Evolutionary conservation across 2,329 filamentous ascomycete genomes (phyloP).

Genomic region (Phaeoacremonium minimum): DNA sequence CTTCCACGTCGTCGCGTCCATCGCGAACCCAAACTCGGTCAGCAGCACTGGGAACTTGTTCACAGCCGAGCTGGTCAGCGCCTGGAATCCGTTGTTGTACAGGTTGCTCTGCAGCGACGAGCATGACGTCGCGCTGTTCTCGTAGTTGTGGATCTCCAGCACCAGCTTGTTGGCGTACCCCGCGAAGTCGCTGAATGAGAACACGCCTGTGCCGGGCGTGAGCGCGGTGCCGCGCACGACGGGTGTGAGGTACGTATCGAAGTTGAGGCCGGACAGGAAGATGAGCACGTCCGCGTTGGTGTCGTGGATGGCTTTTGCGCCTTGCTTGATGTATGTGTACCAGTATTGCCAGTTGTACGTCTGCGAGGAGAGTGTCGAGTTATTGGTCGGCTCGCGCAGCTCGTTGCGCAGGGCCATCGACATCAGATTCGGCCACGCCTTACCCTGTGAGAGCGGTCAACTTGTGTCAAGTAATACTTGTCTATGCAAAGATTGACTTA

Average conservation of each 20-base stretch:
- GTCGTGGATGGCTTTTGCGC: slow-evolving; percentile 34
- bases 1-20: slow-evolving; percentile 40
- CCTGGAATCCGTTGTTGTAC: slow-evolving; percentile 38
- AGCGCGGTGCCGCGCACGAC: slow-evolving; percentile 35
- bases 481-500: slow-evolving; percentile 19
- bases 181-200: slow-evolving; percentile 29
- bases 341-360: slow-evolving; percentile 42
- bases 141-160: slow-evolving; percentile 46
- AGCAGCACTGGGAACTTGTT: slow-evolving; percentile 43
- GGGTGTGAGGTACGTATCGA: slow-evolving; percentile 38
- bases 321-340: slow-evolving; percentile 37
- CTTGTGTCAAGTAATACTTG: neutral
- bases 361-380: slow-evolving; percentile 18
- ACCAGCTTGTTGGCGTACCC: slow-evolving; percentile 40
- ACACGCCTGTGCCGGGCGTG: slow-evolving; percentile 31
- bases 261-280: slow-evolving; percentile 46
- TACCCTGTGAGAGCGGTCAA: slow-evolving; percentile 17
- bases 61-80: slow-evolving; percentile 15
- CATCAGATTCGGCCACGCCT: slow-evolving; percentile 32
- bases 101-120: slow-evolving; percentile 31
- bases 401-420: slow-evolving; percentile 40
- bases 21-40: slow-evolving; percentile 51
- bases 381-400: slow-evolving; percentile 27
- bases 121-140: slow-evolving; percentile 34
- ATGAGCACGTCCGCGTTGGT: slow-evolving; percentile 41